Percentiles rank a stretch among this genome's conserved stretches.
These are phyloP conservation scores for Tulasnella sp. DNA, from an alignment of 768 basidiomycete genomes.

Conservation along the genomic window DNA sequence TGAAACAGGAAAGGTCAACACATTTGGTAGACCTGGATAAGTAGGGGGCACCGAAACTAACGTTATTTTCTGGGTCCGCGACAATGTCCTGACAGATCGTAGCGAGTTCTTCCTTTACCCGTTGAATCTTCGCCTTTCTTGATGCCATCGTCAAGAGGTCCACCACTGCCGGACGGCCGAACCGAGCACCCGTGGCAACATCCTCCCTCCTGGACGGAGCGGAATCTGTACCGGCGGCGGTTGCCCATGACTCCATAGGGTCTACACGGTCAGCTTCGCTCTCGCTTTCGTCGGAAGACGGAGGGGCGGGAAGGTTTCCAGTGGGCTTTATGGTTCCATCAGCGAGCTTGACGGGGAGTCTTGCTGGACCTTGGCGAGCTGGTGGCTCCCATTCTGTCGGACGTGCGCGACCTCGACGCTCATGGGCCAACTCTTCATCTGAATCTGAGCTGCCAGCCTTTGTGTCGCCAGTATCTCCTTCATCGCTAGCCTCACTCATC, in stretches of 20 bases:
- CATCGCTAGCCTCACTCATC: conserved; percentile 35
- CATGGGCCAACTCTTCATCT: conserved; percentile 74
- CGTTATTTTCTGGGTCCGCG: conserved; percentile 91
- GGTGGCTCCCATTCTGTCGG: conserved; percentile 48
- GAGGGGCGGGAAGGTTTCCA: conserved; percentile 35
- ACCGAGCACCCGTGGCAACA: conserved; percentile 77
- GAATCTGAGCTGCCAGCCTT: conserved; percentile 44
- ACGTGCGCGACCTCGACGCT: conserved; percentile 55
- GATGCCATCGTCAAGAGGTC: conserved; percentile 67
- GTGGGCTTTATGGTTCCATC: conserved; percentile 69
- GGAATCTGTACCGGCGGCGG: conserved; percentile 25
- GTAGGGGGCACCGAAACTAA: conserved; percentile 42
- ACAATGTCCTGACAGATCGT: conserved; percentile 90
- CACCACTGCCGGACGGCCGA: conserved; percentile 76
- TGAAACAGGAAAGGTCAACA: conserved; percentile 38
- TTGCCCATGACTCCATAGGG: not conserved
- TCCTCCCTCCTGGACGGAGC: conserved; percentile 48
- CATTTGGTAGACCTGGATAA: not conserved
- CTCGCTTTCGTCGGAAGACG: conserved; percentile 41
- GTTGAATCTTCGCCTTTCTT: conserved; percentile 60
- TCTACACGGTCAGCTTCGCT: conserved; percentile 36
- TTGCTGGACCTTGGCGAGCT: conserved; percentile 51
- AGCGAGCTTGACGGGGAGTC: conserved; percentile 82
- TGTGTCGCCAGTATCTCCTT: conserved; percentile 40
- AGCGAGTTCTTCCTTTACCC: conserved; percentile 92